Conservation (phyloP, 2,329 filamentous ascomycete genomes). For the Alternaria ethzedia region DNA sequence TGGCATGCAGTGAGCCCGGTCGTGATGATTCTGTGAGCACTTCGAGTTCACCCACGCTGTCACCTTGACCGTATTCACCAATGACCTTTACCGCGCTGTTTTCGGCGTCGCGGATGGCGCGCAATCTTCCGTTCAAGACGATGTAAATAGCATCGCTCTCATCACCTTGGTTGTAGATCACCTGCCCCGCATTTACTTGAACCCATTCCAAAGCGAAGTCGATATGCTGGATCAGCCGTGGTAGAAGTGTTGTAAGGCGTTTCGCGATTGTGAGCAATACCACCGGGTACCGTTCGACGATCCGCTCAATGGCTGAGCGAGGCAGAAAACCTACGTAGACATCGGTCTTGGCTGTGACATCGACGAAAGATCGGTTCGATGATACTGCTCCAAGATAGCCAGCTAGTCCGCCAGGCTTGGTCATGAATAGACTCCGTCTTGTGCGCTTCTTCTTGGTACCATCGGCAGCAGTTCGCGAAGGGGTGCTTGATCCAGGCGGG, state of each 20-base stretch:
- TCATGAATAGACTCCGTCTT: conserved; percentile 80
- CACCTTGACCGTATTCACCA: conserved; percentile 94
- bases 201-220: conserved; percentile 99
- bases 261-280: conserved; percentile 96
- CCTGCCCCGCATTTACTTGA: conserved; percentile 92
- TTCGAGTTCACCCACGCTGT: conserved; percentile 96
- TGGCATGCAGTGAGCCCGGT: conserved; percentile 92
- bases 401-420: conserved; percentile 92
- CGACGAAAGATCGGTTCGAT: conserved; percentile 93
- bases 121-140: conserved; percentile 88
- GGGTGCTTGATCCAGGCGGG: conserved; percentile 33
- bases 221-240: conserved; percentile 90
- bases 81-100: conserved; percentile 84
- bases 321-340: conserved; percentile 97
- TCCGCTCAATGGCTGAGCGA: conserved; percentile 81
- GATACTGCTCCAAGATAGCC: conserved; percentile 95
- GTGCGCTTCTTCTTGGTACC: conserved; percentile 56
- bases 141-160: conserved; percentile 99
- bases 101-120: conserved; percentile 81
- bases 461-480: conserved; percentile 34
- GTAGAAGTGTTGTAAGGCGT: conserved; percentile 84
- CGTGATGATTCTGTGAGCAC: conserved; percentile 92
- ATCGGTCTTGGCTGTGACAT: conserved; percentile 96
- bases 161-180: conserved; percentile 91
- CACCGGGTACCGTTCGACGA: conserved; percentile 91